Evolutionary conservation across 2,329 filamentous ascomycete species (phyloP), one percentile per base, ranked within the genome.

Genomic region (Penicillium palitans): DNA sequence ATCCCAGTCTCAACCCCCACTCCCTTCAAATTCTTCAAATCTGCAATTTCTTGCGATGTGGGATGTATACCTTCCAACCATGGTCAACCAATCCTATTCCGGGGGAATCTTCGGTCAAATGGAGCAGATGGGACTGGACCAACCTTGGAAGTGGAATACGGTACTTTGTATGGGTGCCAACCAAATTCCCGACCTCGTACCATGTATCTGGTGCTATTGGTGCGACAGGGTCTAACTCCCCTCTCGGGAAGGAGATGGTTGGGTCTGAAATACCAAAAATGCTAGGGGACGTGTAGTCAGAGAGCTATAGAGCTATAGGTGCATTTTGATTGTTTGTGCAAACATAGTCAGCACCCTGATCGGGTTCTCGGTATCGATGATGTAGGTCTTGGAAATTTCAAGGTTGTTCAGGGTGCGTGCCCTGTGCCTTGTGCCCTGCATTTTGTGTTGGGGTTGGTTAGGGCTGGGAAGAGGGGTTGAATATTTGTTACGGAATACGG

Each of bases 81-180:
- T 52, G 59, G 53, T 52, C 44, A 19, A 47, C 37, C 17, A 21
- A 9, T 41, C 58, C 60, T 13, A 44, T 57, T 59, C 53, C 45
- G 46, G 52, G 59, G 62, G 41, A 21, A 37, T 47, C 21, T 37
- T 63, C 61, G 59, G 55, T 40, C 9, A 15, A 51, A 57, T 57
- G 59, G 62, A 61, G 55, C 13, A 44, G 49, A 54, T 37, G 33
- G n/a, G 55, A 61, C 55, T 61, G 55, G 64, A 50, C 44, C 21
- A 52, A 25, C 6, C 6, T 25, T 25, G 4, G 25, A 25, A 33
- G 42, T 9, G 24, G 29, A 33, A 39, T 12, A 19, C 13, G 7
- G 19, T 10, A 37, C 27, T 31, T 17, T 41, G 31, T 44, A 39
- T 55, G 63, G 44, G 56, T 41, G 44, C 35, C 33, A 58, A 49